Evolutionary conservation across 345 rosid genomes (phyloP), one percentile per base, ranked within the genome.

Genomic region (Aurinia saxatilis): DNA sequence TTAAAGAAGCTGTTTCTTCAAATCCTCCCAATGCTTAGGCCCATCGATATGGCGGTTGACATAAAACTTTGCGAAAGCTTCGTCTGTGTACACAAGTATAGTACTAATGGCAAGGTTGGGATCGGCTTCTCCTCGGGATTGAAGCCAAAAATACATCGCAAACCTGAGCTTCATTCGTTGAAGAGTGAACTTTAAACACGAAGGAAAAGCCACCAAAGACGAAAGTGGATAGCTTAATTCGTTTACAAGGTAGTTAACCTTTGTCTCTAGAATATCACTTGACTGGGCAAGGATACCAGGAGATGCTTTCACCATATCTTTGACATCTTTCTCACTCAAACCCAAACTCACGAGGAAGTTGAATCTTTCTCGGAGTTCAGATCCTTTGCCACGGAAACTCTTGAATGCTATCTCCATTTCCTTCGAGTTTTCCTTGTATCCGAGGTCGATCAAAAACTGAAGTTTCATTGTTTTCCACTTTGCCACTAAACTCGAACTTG

Each of bases 301-400:
- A 40, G 82, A 76, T 60, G 67, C 60, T 39, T 35, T n/a, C n/a
- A n/a, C n/a, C n/a, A n/a, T n/a, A n/a, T n/a, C n/a, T n/a, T n/a
- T n/a, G n/a, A n/a, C n/a, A n/a, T n/a, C n/a, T n/a, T n/a, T n/a
- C n/a, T n/a, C n/a, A n/a, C n/a, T n/a, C n/a, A n/a, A n/a, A n/a
- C 95, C 96, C 29, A 82, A 81, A 11, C 73, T 75, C 61, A 81
- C 65, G 3, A 91, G 62, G 13, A 76, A 80, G 51, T 86, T 78
- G 58, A 84, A 88, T 74, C 98, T 82, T 66, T 83, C 87, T 17
- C 50, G 85, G 30, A 91, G 77, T 47, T 85, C n/a, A n/a, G n/a
- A n/a, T n/a, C n/a, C n/a, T n/a, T n/a, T n/a, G n/a, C n/a, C 83
- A 8, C 96, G 82, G 67, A 81, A 81, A 25, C n/a, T 17, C 80